phyloP scores from a whole-genome alignment of 176 grass and related monocot genomes.

The Oryza nivara region DNA sequence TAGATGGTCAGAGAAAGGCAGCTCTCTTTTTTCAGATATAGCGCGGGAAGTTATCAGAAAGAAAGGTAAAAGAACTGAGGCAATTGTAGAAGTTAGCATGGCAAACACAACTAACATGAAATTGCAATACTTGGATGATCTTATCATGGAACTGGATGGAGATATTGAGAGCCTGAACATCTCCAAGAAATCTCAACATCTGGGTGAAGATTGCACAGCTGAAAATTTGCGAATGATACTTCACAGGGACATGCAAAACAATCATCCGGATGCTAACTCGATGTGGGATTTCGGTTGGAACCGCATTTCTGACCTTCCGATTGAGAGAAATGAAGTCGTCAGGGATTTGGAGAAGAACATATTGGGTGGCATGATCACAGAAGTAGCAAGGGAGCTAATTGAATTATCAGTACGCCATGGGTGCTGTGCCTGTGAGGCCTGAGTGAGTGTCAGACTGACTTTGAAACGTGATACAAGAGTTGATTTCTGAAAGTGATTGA shows the following conservation, averaged over 20 bases:
- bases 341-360: conserved; percentile 79
- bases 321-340: conserved; percentile 57
- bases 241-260: conserved; percentile 57
- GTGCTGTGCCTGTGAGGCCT: conserved; percentile 29
- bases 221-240: conserved; percentile 55
- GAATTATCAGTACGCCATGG: conserved; percentile 28
- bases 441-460: background rate
- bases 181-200: conserved; percentile 23
- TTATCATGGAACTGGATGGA: conserved; percentile 74
- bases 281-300: conserved; percentile 89
- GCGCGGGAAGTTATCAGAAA: conserved; percentile 68
- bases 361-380: conserved; percentile 71
- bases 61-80: conserved; percentile 60
- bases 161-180: conserved; percentile 68
- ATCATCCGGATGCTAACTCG: conserved; percentile 70
- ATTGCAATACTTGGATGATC: conserved; percentile 46
- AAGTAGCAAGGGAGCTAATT: conserved; percentile 72
- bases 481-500: background rate
- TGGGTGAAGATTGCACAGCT: conserved; percentile 18
- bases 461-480: background rate
- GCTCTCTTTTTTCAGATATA: conserved; percentile 60
- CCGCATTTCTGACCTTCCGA: conserved; percentile 4
- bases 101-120: background rate
- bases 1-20: conserved; percentile 53
- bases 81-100: conserved; percentile 23